These are phyloP conservation scores for Sporisorium scitamineum DNA, from an alignment of 1,284 basidiomycete species.

Conservation along the genomic window DNA sequence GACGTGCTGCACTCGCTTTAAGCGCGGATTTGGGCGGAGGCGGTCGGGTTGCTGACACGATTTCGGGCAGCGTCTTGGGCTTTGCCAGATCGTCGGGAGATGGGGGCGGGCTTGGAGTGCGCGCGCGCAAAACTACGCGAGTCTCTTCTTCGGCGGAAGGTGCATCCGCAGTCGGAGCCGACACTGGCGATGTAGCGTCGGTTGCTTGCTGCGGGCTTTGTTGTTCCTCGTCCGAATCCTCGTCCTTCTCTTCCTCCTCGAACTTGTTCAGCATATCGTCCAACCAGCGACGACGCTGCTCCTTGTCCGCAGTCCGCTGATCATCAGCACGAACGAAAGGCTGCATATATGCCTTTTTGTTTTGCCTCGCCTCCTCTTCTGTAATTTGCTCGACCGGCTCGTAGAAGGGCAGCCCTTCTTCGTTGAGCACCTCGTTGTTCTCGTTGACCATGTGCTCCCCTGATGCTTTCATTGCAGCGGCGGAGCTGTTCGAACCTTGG, in stretches of 20 bases:
- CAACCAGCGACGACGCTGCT: slow-evolving; percentile 56
- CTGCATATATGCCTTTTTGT: slow-evolving; percentile 46
- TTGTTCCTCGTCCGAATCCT: slow-evolving; percentile 23
- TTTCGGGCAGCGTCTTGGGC: slow-evolving; percentile 28
- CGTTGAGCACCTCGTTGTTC: slow-evolving; percentile 60
- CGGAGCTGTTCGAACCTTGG: not conserved
- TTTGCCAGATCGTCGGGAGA: slow-evolving; percentile 27
- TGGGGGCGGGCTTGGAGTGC: slow-evolving; percentile 41
- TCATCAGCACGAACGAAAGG: slow-evolving; percentile 31
- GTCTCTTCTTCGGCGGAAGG: slow-evolving; percentile 32
- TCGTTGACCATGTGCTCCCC: slow-evolving; percentile 41
- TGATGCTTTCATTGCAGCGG: not conserved
- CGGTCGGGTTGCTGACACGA: slow-evolving; percentile 44
- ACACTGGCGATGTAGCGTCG: not conserved
- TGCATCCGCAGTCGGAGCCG: not conserved
- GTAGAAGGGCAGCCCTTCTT: slow-evolving; percentile 67
- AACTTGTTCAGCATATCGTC: slow-evolving; percentile 54
- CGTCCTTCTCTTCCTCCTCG: slow-evolving; percentile 53
- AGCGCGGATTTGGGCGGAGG: slow-evolving; percentile 49
- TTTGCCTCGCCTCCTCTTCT: slow-evolving; percentile 28
- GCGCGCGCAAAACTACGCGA: slow-evolving; percentile 38
- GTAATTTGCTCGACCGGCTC: slow-evolving; percentile 59
- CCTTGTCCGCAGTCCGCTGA: slow-evolving; percentile 19
- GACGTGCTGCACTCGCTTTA: slow-evolving; percentile 26
- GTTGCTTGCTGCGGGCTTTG: not conserved